Percentiles rank a stretch among this genome's conserved stretches.
Conservation (phyloP, 257 asterid species). For the Oldenlandia corymbosa region DNA sequence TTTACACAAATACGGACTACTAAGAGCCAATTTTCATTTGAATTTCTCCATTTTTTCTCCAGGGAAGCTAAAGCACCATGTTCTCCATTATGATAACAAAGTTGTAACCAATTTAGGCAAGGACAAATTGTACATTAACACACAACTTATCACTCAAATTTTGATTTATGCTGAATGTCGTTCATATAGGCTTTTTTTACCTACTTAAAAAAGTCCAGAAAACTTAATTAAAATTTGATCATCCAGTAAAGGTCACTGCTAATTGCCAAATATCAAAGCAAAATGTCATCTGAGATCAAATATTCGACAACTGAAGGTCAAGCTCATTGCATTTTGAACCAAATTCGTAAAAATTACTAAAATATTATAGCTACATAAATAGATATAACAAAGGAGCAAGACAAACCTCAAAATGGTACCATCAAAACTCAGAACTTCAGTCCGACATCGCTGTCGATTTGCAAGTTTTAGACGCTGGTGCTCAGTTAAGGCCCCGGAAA, state of each 20-base stretch:
- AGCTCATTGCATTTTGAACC: neutral
- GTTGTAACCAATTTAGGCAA: neutral
- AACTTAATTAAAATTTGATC: too few species aligned
- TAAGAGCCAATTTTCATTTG: neutral
- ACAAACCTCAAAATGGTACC: conserved; percentile 85
- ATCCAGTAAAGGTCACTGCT: neutral
- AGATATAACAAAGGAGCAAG: conserved; percentile 5
- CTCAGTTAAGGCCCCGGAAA: conserved; percentile 81
- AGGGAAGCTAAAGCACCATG: neutral
- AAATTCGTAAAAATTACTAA: conserved; percentile 1
- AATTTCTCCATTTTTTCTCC: neutral
- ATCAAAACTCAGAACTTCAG: conserved; percentile 95
- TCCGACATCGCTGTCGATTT: conserved; percentile 70
- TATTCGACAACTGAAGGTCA: neutral
- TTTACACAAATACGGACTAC: neutral
- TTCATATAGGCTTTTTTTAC: too few species aligned
- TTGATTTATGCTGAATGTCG: neutral
- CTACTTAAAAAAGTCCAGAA: too few species aligned
- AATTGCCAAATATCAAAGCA: neutral
- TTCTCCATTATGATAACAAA: neutral
- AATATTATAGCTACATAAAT: conserved; percentile 1
- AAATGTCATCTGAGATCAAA: neutral
- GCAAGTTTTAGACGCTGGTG: conserved; percentile 87
- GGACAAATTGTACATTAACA: neutral
- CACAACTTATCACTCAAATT: neutral